Evolutionary conservation across 345 rosid species (phyloP).

Genomic region (Ricinus communis): DNA sequence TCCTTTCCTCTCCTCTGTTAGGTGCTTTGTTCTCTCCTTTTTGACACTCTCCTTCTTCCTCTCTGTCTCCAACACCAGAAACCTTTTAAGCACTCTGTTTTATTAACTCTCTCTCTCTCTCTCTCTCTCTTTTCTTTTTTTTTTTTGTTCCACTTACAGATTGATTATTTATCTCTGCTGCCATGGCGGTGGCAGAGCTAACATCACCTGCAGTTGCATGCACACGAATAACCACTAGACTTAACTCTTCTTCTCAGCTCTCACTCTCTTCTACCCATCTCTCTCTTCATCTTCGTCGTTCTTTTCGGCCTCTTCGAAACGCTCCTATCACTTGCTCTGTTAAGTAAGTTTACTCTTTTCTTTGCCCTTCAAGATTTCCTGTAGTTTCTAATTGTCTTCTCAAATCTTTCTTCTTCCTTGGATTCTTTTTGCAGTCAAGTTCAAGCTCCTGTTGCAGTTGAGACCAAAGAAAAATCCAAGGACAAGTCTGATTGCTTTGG

Average conservation of each 20-base stretch:
- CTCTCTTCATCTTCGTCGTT: slow-evolving; percentile 46
- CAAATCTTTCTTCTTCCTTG: slow-evolving; percentile 2
- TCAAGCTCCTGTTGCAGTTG: slow-evolving; percentile 56
- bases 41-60: background rate
- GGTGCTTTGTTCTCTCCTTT: no score
- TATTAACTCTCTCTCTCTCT: background rate
- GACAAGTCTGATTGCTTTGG: slow-evolving; percentile 73
- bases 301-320: slow-evolving; percentile 38
- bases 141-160: background rate
- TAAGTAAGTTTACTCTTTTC: slow-evolving; percentile 38
- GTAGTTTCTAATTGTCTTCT: background rate
- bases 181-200: slow-evolving; percentile 76
- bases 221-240: slow-evolving; percentile 36
- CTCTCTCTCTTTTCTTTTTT: slow-evolving; percentile 14
- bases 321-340: slow-evolving; percentile 71
- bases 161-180: slow-evolving; percentile 5
- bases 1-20: background rate
- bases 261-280: slow-evolving; percentile 51
- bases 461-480: slow-evolving; percentile 35
- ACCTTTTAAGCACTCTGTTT: background rate
- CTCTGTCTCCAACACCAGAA: background rate
- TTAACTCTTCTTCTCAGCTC: slow-evolving; percentile 55
- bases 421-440: slow-evolving; percentile 34
- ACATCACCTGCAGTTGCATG: slow-evolving; percentile 37
- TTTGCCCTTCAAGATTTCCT: background rate